Evolutionary conservation across 495 filamentous ascomycete genomes (phyloP), one percentile per base, ranked within the genome.

Genomic region (Lasiosphaeria miniovina): DNA sequence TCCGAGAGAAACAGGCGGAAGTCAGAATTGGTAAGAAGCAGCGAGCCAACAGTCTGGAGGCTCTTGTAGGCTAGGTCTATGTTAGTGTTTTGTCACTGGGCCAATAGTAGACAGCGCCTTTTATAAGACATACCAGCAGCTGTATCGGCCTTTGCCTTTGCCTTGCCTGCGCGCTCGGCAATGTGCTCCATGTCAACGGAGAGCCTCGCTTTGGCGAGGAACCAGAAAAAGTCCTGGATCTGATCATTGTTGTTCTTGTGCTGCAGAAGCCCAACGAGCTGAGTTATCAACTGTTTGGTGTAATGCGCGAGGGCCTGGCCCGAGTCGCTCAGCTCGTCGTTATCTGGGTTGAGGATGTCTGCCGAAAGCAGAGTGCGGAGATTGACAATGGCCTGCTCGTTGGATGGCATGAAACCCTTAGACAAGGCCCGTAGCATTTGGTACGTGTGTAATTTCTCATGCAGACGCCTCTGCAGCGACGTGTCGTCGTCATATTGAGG

Each of bases 211-310:
- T 88, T 88, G 55, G 87, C 74, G 54, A 95, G 72, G 65, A 84
- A 92, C 92, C 93, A 98, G 50, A 96, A 77, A 60, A 96, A 89
- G 60, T 96, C 90, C 72, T 98, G 93, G 45, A 96, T 80, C 66
- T 94, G 85, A 73, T 96, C 91, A n/a, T 83, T 65, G 58, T 77
- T 72, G 70, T 96, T 96, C 80, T 96, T 98, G 60, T 90, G 78
- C 57, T 82, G 78, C 32, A 96, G 68, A 12, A 95, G 73, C 36
- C 90, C 85, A 62, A 95, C 92, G 64, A 95, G 84, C 52, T 88
- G 74, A 53, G 82, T 80, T 3, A 96, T 76, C 80, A 83, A 90
- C 62, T 87, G 80, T 66, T 88, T 87, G 45, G 79, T 77, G 66
- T 89, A 87, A 59, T 89, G 88, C 40, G 88, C 76, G 32, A 96